Base-by-base conservation (phyloP, 2,329 filamentous ascomycete species). In the Cryphonectria parasitica region DNA sequence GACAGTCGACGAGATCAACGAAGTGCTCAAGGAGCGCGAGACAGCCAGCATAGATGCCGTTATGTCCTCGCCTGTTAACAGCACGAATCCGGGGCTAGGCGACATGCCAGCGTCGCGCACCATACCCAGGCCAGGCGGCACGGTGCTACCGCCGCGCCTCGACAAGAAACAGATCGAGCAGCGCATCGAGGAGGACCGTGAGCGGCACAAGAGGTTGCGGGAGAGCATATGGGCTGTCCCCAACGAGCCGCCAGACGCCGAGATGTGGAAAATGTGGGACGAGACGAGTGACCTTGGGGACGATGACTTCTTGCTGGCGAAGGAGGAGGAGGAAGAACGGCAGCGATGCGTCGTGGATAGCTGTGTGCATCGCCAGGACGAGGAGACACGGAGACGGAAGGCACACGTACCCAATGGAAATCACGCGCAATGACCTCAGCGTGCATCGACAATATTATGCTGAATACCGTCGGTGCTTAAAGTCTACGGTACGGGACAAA, bases 171-270 rank as follows among this genome's bases (percentile, higher is more conserved):
- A 97, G 82, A 92, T 98, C 67, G 95, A 98, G 82, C 95, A 98
- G 83, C 87, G 96, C 56, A 97, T 99, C 73, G 97, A 99, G 76
- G 97, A 99, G 81, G 96, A 99, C 80, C 86, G 96, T 3, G 96
- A 99, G 80, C 86, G 96, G 60, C 97, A 99, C 80, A 99, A 99
- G 85, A 85, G 95, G 60, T 84, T 95, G 77, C 85, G 96, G 31
- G 96, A 99, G 82, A 94, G 91, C 76, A 97, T 97, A 73, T 99
- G 97, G 96, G 93, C 94, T 0, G 90, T 97, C 2, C 89, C 89
- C 41, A 86, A 87, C 11, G 87, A 88, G 43, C 83, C 86, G 11
- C 85, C 88, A 36, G 88, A 90, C 49, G 82, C 83, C 15, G 95
- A 98, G 81, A 91, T 94, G 82, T 88, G 91, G 73, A 92, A 89